These are phyloP conservation scores for Dipteronia sinensis DNA, from an alignment of 345 rosid species.

Conservation along the genomic window DNA sequence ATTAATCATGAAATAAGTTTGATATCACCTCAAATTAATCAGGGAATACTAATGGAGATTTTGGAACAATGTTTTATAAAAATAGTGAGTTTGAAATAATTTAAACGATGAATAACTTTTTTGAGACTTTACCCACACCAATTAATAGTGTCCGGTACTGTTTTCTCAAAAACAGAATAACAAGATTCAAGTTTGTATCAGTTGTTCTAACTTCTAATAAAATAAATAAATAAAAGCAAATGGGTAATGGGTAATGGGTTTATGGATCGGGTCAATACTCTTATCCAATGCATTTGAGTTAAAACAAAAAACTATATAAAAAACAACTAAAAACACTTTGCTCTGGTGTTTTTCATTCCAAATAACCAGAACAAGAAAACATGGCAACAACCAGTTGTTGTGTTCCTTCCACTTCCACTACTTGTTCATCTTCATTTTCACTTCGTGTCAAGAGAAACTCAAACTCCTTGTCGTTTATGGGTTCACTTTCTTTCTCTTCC, in stretches of 20 bases:
- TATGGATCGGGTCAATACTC: conserved; percentile 1
- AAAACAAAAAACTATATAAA: neutral
- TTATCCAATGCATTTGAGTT: neutral
- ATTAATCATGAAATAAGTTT: too few species aligned
- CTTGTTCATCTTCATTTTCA: conserved; percentile 37
- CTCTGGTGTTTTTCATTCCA: neutral
- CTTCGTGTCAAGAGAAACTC: conserved; percentile 22
- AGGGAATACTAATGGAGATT: too few species aligned
- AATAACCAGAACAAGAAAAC: conserved; percentile 13
- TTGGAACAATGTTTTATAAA: too few species aligned
- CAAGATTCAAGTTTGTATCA: too few species aligned
- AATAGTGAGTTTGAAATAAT: too few species aligned
- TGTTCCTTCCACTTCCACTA: conserved; percentile 32
- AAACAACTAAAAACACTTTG: neutral
- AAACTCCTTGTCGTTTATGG: conserved; percentile 23
- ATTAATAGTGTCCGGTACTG: too few species aligned
- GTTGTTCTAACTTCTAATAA: neutral
- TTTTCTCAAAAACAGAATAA: too few species aligned
- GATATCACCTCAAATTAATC: too few species aligned
- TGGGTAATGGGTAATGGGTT: neutral
- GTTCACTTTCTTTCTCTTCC: conserved; percentile 46
- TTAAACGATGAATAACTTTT: too few species aligned
- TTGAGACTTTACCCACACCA: too few species aligned
- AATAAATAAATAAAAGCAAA: too few species aligned
- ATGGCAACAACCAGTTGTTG: conserved; percentile 47